Percentiles rank a stretch among this genome's conserved stretches.
phyloP scores from a whole-genome alignment of 2,329 filamentous ascomycete species.

The Epichloe sp. region DNA sequence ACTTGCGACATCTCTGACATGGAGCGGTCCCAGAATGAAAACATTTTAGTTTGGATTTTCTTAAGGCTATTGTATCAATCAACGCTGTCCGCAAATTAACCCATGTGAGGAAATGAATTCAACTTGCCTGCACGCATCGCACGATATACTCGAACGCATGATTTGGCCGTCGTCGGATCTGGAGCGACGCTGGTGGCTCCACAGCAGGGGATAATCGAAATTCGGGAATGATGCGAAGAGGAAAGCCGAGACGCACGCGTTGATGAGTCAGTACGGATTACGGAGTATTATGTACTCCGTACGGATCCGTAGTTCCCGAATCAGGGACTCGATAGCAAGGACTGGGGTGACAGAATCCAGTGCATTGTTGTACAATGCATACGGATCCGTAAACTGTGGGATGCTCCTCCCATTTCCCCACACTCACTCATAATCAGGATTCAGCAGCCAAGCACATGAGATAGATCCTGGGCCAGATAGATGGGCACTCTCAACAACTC shows the following conservation, averaged over 20 bases:
- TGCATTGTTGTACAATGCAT: too few relatives aligned
- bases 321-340: too few relatives aligned
- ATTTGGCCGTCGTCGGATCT: not conserved
- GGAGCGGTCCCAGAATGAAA: slow-evolving; percentile 18
- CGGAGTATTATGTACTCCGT: too few relatives aligned
- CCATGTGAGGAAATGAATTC: not conserved
- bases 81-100: not conserved
- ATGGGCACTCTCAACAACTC: too few relatives aligned
- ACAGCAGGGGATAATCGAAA: not conserved
- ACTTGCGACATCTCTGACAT: slow-evolving; percentile 18
- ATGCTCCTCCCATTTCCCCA: not conserved
- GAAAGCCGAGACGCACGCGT: not conserved
- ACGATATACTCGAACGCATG: slow-evolving; percentile 23
- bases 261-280: not conserved
- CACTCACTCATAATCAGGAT: not conserved
- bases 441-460: too few relatives aligned
- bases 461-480: too few relatives aligned
- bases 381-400: too few relatives aligned
- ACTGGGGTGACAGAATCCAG: too few relatives aligned
- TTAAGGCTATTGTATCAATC: slow-evolving; percentile 4
- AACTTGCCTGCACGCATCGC: slow-evolving; percentile 20
- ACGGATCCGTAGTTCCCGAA: not conserved
- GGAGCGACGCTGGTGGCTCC: not conserved
- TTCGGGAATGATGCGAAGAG: not conserved
- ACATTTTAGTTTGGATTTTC: slow-evolving; percentile 23